These are phyloP conservation scores for Thelonectria olida DNA, from an alignment of 2,329 filamentous ascomycete species.

Conservation along the genomic window DNA sequence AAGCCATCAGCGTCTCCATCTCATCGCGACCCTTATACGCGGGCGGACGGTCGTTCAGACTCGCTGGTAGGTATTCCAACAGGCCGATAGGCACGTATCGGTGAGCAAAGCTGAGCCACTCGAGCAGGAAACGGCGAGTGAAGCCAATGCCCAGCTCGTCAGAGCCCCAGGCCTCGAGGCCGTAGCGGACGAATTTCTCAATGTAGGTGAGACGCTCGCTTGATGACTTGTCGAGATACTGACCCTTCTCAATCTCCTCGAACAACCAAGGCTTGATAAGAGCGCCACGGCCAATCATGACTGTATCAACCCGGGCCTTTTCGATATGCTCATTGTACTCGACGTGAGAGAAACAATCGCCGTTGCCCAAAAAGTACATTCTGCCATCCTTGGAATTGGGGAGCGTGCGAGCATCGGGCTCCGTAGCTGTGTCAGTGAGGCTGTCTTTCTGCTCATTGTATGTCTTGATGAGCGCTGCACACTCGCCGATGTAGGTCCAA, in stretches of 20 bases:
- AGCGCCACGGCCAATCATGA: slow-evolving; percentile 96
- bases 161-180: slow-evolving; percentile 93
- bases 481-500: slow-evolving; percentile 94
- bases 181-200: slow-evolving; percentile 89
- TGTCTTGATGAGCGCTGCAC: slow-evolving; percentile 82
- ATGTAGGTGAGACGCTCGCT: slow-evolving; percentile 85
- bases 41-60: slow-evolving; percentile 88
- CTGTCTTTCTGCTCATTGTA: slow-evolving; percentile 76
- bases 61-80: slow-evolving; percentile 87
- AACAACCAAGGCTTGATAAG: slow-evolving; percentile 99
- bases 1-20: slow-evolving; percentile 90
- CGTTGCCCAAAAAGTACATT: slow-evolving; percentile 94
- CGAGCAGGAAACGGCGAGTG: slow-evolving; percentile 90
- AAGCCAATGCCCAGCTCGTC: slow-evolving; percentile 94
- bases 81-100: slow-evolving; percentile 92
- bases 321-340: slow-evolving; percentile 85
- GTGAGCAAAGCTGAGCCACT: slow-evolving; percentile 94
- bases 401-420: slow-evolving; percentile 79
- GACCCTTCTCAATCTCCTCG: slow-evolving; percentile 90
- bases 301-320: slow-evolving; percentile 84
- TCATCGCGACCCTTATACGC: slow-evolving; percentile 86
- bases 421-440: slow-evolving; percentile 78
- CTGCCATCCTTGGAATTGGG: slow-evolving; percentile 72
- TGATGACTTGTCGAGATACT: slow-evolving; percentile 95
- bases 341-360: slow-evolving; percentile 92